These are phyloP conservation scores for Solanum arcanum DNA, from an alignment of 257 asterid species.

Conservation along the genomic window DNA sequence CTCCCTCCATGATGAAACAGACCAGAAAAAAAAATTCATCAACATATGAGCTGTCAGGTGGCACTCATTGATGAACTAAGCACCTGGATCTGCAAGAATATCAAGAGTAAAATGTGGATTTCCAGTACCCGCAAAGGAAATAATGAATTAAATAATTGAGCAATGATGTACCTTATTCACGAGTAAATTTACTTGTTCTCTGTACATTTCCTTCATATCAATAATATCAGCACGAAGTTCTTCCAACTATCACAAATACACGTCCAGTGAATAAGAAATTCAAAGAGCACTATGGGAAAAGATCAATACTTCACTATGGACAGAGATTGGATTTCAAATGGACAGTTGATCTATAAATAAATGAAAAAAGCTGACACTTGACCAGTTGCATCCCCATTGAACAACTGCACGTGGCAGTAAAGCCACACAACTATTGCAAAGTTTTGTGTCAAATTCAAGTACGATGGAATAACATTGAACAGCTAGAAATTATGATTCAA, in stretches of 20 bases:
- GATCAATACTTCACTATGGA: neutral
- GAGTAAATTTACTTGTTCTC: slow-evolving; percentile 95
- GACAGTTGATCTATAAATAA: neutral
- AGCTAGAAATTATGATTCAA: neutral
- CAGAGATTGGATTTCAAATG: neutral
- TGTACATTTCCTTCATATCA: slow-evolving; percentile 95
- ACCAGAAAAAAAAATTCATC: neutral
- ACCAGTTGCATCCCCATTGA: neutral
- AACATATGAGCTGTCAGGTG: slow-evolving; percentile 7
- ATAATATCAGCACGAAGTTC: slow-evolving; percentile 91
- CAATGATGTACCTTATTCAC: slow-evolving; percentile 56
- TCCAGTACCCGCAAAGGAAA: neutral
- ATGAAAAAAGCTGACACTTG: neutral
- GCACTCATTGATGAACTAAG: slow-evolving; percentile 45
- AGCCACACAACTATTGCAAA: neutral
- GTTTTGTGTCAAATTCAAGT: neutral
- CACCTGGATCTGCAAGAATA: slow-evolving; percentile 53
- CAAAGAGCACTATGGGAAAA: neutral
- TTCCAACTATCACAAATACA: slow-evolving; percentile 52
- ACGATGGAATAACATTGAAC: neutral
- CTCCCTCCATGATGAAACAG: neutral
- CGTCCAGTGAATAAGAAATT: neutral
- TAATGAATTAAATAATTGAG: neutral
- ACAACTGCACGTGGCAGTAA: neutral
- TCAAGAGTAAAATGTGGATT: neutral